These are phyloP conservation scores for Alternaria dauci DNA, from an alignment of 2,329 filamentous ascomycete genomes.

Conservation along the genomic window DNA sequence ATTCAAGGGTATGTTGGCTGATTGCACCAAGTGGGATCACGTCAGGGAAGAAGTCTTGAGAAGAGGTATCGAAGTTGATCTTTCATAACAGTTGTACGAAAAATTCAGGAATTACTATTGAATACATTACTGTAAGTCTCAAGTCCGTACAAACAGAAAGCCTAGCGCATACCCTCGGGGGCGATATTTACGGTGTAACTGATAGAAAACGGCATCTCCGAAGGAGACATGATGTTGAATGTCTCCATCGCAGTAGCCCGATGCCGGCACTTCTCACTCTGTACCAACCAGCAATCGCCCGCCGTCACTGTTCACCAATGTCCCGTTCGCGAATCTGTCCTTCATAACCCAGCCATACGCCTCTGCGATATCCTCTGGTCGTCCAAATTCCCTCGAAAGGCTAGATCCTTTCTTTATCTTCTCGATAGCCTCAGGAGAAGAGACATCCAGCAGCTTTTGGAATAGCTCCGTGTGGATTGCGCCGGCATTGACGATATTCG, in stretches of 20 bases:
- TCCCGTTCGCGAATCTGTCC: conserved; percentile 53
- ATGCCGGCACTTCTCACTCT: neutral
- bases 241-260: neutral
- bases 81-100: conserved; percentile 3
- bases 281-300: conserved; percentile 42
- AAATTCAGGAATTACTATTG: no score
- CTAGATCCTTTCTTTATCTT: conserved; percentile 27
- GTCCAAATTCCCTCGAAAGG: conserved; percentile 35
- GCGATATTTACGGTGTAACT: neutral
- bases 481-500: conserved; percentile 55
- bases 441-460: conserved; percentile 28
- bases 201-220: neutral
- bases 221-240: neutral
- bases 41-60: conserved; percentile 22
- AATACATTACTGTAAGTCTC: no score
- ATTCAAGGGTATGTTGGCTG: conserved; percentile 36
- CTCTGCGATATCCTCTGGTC: conserved; percentile 53
- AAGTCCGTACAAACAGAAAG: no score
- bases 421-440: conserved; percentile 25
- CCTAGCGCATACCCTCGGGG: neutral
- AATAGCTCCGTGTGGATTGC: conserved; percentile 54
- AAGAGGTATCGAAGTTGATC: conserved; percentile 21
- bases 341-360: conserved; percentile 57
- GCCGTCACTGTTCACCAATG: conserved; percentile 47
- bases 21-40: conserved; percentile 38